Evolutionary conservation across 2,329 filamentous ascomycete species (phyloP).

Genomic region (Epicoccum nigrum): DNA sequence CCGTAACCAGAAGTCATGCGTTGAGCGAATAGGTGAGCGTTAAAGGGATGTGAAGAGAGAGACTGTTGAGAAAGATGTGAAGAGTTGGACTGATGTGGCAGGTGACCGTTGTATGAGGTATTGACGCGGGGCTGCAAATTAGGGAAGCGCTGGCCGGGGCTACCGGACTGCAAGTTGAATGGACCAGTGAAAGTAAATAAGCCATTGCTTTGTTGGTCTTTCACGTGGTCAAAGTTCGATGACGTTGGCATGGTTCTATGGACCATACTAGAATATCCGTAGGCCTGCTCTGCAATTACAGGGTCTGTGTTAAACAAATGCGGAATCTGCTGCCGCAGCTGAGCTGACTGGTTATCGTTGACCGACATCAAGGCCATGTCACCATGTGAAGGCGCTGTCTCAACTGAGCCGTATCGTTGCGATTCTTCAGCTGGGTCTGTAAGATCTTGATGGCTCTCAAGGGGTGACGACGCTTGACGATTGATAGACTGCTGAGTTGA

Average conservation of each 20-base stretch:
- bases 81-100: no score
- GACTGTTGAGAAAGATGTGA: no score
- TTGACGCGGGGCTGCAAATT: background rate
- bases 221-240: background rate
- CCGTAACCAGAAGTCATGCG: no score
- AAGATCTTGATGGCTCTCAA: no score
- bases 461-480: background rate
- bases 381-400: background rate
- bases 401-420: background rate
- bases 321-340: background rate
- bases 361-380: background rate
- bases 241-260: background rate
- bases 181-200: background rate
- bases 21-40: no score
- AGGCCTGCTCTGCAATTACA: slow-evolving; percentile 1
- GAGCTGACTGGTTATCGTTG: background rate
- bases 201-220: no score
- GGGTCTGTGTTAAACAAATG: background rate
- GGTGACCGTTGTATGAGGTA: background rate
- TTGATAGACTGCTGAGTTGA: background rate
- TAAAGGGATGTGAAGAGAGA: no score
- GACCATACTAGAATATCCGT: no score
- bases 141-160: background rate
- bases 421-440: background rate
- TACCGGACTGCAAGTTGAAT: background rate